Conservation (phyloP, 2,329 filamentous ascomycete species). For the Colletotrichum ledebouriae region DNA sequence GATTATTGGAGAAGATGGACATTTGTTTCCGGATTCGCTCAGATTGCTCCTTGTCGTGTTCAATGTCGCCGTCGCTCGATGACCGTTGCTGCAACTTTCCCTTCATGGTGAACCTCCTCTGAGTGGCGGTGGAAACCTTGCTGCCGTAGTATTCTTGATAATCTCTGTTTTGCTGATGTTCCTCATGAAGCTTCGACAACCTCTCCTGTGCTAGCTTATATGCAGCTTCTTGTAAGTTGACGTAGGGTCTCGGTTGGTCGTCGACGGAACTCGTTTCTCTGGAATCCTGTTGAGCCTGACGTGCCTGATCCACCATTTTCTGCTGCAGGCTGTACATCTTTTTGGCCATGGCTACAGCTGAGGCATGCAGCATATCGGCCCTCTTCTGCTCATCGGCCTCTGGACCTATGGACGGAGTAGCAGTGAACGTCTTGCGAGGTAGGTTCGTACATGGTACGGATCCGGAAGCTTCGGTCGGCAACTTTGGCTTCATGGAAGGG, state of each 20-base stretch:
- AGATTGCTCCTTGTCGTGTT: conserved; percentile 77
- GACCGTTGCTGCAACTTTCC: conserved; percentile 72
- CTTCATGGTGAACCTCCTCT: conserved; percentile 63
- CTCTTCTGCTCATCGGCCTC: conserved; percentile 82
- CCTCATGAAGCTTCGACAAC: conserved; percentile 82
- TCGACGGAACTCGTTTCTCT: conserved; percentile 50
- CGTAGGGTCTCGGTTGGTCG: conserved; percentile 65
- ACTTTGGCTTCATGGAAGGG: conserved; percentile 59
- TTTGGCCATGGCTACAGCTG: conserved; percentile 90
- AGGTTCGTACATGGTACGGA: conserved; percentile 77
- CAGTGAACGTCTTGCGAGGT: conserved; percentile 81
- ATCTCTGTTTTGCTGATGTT: conserved; percentile 72
- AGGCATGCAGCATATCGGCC: conserved; percentile 81
- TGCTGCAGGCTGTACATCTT: conserved; percentile 84
- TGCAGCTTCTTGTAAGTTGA: conserved; percentile 86
- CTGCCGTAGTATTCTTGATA: conserved; percentile 84
- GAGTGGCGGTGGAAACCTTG: conserved; percentile 53
- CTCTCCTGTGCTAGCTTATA: conserved; percentile 89
- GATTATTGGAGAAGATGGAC: conserved; percentile 78
- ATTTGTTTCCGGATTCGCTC: conserved; percentile 83
- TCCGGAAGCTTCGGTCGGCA: conserved; percentile 70
- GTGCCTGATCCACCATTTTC: conserved; percentile 67
- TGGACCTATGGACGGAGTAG: conserved; percentile 76
- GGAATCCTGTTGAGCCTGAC: conserved; percentile 54
- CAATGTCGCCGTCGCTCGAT: conserved; percentile 74